A percentile compares a stretch with the other conserved stretches of the same genome.
Evolutionary conservation across 148 eudicot species (phyloP).

Genomic region (Tetragonia tetragonoides): DNA sequence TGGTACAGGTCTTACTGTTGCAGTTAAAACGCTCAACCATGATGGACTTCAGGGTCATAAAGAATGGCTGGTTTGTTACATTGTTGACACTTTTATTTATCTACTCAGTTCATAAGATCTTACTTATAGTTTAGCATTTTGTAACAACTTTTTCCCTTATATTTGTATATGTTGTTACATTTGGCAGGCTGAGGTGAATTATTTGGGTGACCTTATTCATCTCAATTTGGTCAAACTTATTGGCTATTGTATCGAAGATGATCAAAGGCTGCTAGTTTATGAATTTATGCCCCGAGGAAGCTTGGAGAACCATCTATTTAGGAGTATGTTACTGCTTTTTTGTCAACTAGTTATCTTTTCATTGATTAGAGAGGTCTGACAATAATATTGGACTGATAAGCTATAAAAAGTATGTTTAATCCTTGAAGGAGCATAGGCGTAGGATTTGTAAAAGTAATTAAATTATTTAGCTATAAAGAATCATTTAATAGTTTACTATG

Average conservation of each 20-base stretch:
- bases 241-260: constrained; percentile 81
- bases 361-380: neutral
- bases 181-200: constrained; percentile 73
- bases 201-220: constrained; percentile 74
- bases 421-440: neutral
- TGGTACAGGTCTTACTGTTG: constrained; percentile 77
- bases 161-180: neutral
- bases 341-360: neutral
- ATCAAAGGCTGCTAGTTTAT: constrained; percentile 72
- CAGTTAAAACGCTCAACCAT: constrained; percentile 75
- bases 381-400: neutral
- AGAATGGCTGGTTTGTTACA: constrained; percentile 68
- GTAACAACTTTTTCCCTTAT: neutral
- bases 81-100: neutral
- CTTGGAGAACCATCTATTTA: constrained; percentile 76
- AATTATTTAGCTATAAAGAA: neutral
- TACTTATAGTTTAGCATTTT: neutral
- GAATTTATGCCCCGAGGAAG: constrained; percentile 88
- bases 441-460: neutral
- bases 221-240: constrained; percentile 63
- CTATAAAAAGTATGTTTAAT: neutral
- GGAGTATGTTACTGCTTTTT: constrained; percentile 49
- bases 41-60: constrained; percentile 88
- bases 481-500: neutral
- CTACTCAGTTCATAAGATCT: neutral